Percentiles rank a stretch among this genome's conserved stretches.
Evolutionary conservation across 768 basidiomycete genomes (phyloP).

Genomic region (Trametes cingulata): DNA sequence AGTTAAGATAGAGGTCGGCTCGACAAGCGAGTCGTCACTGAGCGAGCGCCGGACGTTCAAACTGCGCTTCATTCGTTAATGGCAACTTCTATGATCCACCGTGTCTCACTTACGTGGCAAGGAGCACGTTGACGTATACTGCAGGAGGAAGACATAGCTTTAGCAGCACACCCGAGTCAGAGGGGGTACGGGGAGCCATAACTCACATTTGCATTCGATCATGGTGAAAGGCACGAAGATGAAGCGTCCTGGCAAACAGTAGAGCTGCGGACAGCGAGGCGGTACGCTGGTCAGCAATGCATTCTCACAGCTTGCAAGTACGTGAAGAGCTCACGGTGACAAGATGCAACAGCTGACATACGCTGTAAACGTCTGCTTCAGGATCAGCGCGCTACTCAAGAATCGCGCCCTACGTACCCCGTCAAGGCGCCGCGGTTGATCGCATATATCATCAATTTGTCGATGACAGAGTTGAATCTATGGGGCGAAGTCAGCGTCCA

Average conservation of each 20-base stretch:
- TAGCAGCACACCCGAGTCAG: background rate
- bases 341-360: background rate
- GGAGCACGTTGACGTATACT: slow-evolving; percentile 2
- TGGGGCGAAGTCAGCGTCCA: background rate
- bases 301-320: too few species aligned
- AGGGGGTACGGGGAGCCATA: too few species aligned
- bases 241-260: background rate
- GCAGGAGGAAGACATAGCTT: too few species aligned
- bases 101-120: background rate
- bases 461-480: background rate
- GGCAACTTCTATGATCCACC: too few species aligned
- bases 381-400: background rate
- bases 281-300: too few species aligned
- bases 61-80: background rate
- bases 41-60: slow-evolving; percentile 3
- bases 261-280: too few species aligned
- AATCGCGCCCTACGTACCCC: background rate
- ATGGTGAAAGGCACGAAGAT: slow-evolving; percentile 2
- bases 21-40: background rate
- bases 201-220: slow-evolving; percentile 5
- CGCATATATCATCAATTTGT: slow-evolving; percentile 3
- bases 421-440: slow-evolving; percentile 1
- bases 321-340: background rate
- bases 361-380: too few species aligned
- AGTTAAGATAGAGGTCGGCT: background rate